A percentile compares a stretch with the other conserved stretches of the same genome.
Evolutionary conservation across 148 eudicot species (phyloP).

Genomic region (Beta vulgaris): DNA sequence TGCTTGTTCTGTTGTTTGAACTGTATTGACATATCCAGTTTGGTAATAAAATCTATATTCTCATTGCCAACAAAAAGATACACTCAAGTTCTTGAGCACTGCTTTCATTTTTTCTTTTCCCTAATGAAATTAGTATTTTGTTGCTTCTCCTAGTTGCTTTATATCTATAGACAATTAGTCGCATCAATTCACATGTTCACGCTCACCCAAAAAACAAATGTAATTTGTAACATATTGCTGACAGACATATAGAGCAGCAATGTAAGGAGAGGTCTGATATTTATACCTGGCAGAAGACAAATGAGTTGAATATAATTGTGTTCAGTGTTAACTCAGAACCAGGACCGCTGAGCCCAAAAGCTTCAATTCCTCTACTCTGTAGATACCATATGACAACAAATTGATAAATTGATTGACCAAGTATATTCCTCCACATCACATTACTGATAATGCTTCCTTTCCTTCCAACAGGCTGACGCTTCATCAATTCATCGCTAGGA

Average conservation of each 20-base stretch:
- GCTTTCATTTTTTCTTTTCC: neutral
- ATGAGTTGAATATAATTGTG: slow-evolving; percentile 52
- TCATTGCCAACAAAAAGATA: no score
- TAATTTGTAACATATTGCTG: neutral
- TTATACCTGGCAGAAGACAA: slow-evolving; percentile 59
- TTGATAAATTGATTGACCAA: slow-evolving; percentile 57
- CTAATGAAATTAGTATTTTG: neutral
- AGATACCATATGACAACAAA: slow-evolving; percentile 40
- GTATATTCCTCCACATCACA: slow-evolving; percentile 58
- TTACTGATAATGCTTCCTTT: slow-evolving; percentile 42
- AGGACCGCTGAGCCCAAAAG: slow-evolving; percentile 30
- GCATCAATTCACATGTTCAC: neutral
- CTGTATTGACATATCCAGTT: no score
- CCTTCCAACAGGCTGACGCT: slow-evolving; percentile 49
- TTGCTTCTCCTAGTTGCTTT: neutral
- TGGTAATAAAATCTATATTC: no score
- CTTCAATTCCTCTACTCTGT: slow-evolving; percentile 27
- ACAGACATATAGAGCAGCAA: neutral
- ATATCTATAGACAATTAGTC: neutral
- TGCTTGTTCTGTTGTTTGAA: no score
- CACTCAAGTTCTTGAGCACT: neutral
- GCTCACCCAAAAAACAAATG: neutral
- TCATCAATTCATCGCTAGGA: slow-evolving; percentile 48
- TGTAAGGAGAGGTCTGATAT: neutral
- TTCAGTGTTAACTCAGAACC: slow-evolving; percentile 34